Conservation (phyloP, 2,329 filamentous ascomycete species). For the Lecanicillium sp. region DNA sequence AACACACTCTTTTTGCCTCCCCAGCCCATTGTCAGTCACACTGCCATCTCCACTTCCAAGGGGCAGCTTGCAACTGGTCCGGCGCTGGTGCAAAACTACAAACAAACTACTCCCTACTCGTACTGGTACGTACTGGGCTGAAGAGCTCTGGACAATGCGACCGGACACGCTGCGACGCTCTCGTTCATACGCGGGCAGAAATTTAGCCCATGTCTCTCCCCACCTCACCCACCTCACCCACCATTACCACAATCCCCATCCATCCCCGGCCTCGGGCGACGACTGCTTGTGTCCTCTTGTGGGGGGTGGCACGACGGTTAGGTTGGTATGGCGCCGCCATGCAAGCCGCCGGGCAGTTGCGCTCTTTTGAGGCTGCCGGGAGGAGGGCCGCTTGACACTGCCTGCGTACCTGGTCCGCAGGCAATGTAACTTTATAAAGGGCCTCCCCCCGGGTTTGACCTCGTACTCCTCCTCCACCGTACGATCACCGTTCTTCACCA, state of each 20-base stretch:
- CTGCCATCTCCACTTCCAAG: neutral
- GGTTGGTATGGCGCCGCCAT: neutral
- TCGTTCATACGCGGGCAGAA: neutral
- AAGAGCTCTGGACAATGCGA: no score
- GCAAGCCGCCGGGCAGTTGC: neutral
- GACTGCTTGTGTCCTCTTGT: slow-evolving; percentile 8
- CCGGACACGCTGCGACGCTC: neutral
- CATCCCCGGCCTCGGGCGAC: slow-evolving; percentile 2
- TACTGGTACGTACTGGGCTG: no score
- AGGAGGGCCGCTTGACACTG: neutral
- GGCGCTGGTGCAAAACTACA: neutral
- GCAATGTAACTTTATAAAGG: slow-evolving; percentile 14
- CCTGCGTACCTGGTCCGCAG: neutral
- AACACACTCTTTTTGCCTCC: neutral
- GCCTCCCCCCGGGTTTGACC: neutral
- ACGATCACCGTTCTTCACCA: neutral
- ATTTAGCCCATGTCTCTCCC: slow-evolving; percentile 5
- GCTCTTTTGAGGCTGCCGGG: neutral
- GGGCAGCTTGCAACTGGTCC: neutral
- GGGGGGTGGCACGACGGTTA: slow-evolving; percentile 5
- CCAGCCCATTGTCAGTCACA: neutral
- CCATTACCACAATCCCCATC: no score
- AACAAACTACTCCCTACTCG: no score
- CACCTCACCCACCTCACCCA: slow-evolving; percentile 8
- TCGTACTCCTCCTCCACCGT: no score